Base-by-base conservation (phyloP, 805 yeast species). In the Cyberlindnera misumaiensis region DNA sequence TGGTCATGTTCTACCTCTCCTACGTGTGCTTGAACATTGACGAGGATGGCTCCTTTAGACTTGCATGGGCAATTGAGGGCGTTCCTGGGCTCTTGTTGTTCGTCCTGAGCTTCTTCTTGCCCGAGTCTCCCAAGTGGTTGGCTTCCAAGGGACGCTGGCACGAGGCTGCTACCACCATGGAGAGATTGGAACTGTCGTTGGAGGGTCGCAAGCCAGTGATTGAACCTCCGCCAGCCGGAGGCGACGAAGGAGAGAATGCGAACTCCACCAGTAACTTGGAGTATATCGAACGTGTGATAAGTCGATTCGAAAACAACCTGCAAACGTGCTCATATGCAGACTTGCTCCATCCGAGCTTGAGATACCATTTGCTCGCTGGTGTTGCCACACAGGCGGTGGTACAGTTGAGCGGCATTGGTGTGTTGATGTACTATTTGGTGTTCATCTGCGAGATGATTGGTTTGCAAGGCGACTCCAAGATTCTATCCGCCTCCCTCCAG, bases 111-210 rank as follows among this genome's bases (percentile, higher is more conserved):
- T 51, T 49, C 28, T 59, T 64, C 38, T 68, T 72, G 15, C 77
- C 81, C 3, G 83, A 77, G 49, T 72, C 81, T 4, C 82, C 83
- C 2, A 67, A 74, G 45, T 76, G 80, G 80, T 62, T 73, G 31
- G 70, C 70, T 0, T 47, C 61, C 1, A 55, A 52, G 34, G 49
- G 59, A 2, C 49, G 47, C 34, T 70, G 71, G 68, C 39, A 40
- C 3, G 57, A 62, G 34, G 71, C 73, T 11, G 58, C 65, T 30
- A 45, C 44, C 3, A 45, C 58, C 12, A 55, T 47, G 42, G 40
- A 41, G 12, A 43, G 32, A 30, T 48, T 48, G 41, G 36, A 43
- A 32, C 33, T 27, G 28, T 45, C 45, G 35, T 46, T 35, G 34
- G 24, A 20, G 24, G 20, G 14, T 30, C 30, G 16, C 12, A 38